These are phyloP conservation scores for Cudoniella acicularis DNA, from an alignment of 495 filamentous ascomycete species.

Conservation along the genomic window DNA sequence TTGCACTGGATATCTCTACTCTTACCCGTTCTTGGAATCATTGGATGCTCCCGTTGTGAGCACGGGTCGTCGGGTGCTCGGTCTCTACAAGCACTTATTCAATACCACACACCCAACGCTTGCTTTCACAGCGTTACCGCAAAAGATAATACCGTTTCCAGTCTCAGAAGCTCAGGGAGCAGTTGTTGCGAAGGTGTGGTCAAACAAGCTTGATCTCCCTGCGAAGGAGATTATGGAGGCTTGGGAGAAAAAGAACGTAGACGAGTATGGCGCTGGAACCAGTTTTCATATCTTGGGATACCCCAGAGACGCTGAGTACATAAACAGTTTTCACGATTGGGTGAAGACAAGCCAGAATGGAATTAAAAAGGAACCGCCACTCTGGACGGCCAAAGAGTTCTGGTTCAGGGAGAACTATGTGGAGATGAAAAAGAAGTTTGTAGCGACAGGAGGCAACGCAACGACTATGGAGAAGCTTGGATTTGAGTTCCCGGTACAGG, in stretches of 20 bases:
- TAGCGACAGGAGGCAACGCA: slow-evolving; percentile 28
- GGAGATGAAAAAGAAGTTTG: slow-evolving; percentile 48
- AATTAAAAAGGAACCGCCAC: slow-evolving; percentile 57
- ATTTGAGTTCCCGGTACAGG: slow-evolving; percentile 48
- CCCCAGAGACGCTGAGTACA: slow-evolving; percentile 72
- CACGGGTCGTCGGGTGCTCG: slow-evolving; percentile 62
- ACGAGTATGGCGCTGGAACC: slow-evolving; percentile 30
- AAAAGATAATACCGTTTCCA: slow-evolving; percentile 81
- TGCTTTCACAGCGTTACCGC: slow-evolving; percentile 69
- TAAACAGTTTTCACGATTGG: slow-evolving; percentile 56
- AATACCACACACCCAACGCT: slow-evolving; percentile 72
- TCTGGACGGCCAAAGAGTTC: slow-evolving; percentile 61
- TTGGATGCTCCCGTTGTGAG: slow-evolving; percentile 57
- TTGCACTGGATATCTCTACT: slow-evolving; percentile 72
- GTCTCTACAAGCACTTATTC: slow-evolving; percentile 75
- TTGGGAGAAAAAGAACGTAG: slow-evolving; percentile 50
- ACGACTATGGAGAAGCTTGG: slow-evolving; percentile 55
- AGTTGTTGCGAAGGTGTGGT: slow-evolving; percentile 71
- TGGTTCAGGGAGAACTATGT: slow-evolving; percentile 58
- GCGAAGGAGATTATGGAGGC: slow-evolving; percentile 53
- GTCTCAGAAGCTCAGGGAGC: slow-evolving; percentile 75
- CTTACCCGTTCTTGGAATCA: slow-evolving; percentile 63
- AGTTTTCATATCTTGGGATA: slow-evolving; percentile 65
- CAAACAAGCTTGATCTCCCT: slow-evolving; percentile 62
- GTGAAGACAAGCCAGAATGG: slow-evolving; percentile 25